Evolutionary conservation across 345 rosid species (phyloP), one percentile per base, ranked within the genome.

Genomic region (Arabidopsis arenosa): DNA sequence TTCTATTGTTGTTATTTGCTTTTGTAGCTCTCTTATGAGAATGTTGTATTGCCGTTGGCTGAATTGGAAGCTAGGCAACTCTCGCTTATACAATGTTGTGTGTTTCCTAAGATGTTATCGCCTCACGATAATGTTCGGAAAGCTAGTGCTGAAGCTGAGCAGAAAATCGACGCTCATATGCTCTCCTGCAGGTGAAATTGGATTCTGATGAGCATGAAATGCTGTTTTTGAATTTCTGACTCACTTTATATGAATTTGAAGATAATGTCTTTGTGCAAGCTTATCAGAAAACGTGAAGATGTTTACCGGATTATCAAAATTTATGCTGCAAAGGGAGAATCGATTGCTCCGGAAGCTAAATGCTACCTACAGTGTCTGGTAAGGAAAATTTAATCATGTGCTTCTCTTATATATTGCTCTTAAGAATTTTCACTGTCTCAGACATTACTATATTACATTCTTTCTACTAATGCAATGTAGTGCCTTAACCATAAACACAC

Each of bases 111-210:
- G 82, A 75, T 94, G 74, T 90, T 92, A 17, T 88, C 89, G 36
- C 65, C 86, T 33, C 78, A 60, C 0, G 91, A 85, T 47, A 89
- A 75, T 49, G 92, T 86, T 70, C 84, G 89, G 53, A 90, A 81
- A 80, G 93, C 97, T 10, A 88, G 98, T 68, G 86, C 83, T 47
- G 91, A 90, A 85, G 97, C 96, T 0, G 97, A 92, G 82, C 72
- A 75, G 52, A 88, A 80, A 76, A 90, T 94, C 49, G 93, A 90
- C 75, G 82, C 84, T 55, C 92, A 90, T 72, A 59, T 76, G 51
- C 79, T 75, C 15, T 74, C 83, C 9, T 92, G 91, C 97, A 86
- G 99, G 99, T 94, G 74, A 37, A 14, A 30, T 45, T 61, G 44
- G 8, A 40, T 59, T 40, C 18, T 26, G 8, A 54, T 6, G 35